phyloP scores from a whole-genome alignment of 306 rosid species.

The Styphnolobium japonicum region DNA sequence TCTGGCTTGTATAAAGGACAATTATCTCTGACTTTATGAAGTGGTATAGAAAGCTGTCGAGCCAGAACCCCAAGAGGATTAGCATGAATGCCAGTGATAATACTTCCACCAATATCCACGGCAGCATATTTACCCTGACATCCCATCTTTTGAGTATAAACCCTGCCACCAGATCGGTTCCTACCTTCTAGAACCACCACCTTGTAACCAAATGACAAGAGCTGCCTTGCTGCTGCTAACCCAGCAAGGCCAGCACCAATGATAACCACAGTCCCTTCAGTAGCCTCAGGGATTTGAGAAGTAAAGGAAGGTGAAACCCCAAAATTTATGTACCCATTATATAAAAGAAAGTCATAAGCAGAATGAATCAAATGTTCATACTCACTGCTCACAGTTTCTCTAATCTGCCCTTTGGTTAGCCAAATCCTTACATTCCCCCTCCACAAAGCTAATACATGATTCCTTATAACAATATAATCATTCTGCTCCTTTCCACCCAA shows the following conservation, averaged over 20 bases:
- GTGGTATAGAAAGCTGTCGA: slow-evolving; percentile 88
- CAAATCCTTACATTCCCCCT: slow-evolving; percentile 77
- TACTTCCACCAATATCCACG: slow-evolving; percentile 85
- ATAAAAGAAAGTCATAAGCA: slow-evolving; percentile 73
- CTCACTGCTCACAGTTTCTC: slow-evolving; percentile 76
- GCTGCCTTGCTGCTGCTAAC: slow-evolving; percentile 91
- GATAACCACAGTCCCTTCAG: slow-evolving; percentile 69
- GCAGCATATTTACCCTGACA: slow-evolving; percentile 60
- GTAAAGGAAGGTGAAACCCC: slow-evolving; percentile 73
- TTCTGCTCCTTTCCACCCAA: slow-evolving; percentile 94
- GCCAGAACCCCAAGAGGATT: slow-evolving; percentile 95
- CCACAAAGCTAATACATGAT: slow-evolving; percentile 89
- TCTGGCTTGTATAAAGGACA: slow-evolving; percentile 88
- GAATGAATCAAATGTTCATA: slow-evolving; percentile 73
- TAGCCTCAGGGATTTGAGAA: slow-evolving; percentile 60
- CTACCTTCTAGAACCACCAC: slow-evolving; percentile 86
- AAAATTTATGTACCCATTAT: slow-evolving; percentile 83
- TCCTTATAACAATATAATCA: slow-evolving; percentile 87
- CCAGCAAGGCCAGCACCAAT: slow-evolving; percentile 96
- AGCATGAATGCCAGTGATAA: slow-evolving; percentile 92
- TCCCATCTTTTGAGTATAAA: slow-evolving; percentile 88
- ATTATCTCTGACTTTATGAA: slow-evolving; percentile 85
- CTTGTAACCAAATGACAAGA: slow-evolving; percentile 78
- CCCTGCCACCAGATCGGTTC: slow-evolving; percentile 89
- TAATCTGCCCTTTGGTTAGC: slow-evolving; percentile 70